Conservation (phyloP, 2,329 filamentous ascomycete species). For the Aspergillus felis region DNA sequence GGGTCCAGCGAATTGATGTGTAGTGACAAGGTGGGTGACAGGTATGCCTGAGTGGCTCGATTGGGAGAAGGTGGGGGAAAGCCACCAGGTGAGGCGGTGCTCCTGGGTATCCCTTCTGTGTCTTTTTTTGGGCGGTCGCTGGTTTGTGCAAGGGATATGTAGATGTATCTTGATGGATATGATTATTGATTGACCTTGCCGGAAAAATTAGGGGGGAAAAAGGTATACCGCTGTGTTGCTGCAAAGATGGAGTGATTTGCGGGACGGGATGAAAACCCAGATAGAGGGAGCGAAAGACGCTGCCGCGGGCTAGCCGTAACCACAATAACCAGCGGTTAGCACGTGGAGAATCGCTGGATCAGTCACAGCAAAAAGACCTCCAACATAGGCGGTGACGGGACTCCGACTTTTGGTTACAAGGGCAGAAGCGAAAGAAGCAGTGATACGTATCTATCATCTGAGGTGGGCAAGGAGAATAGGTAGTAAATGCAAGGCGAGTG, state of each 20-base stretch:
- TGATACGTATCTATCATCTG: background rate
- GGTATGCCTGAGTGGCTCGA: constrained; percentile 11
- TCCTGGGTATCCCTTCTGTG: constrained; percentile 15
- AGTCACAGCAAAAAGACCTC: constrained; percentile 5
- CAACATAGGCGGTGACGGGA: constrained; percentile 8
- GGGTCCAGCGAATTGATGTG: background rate
- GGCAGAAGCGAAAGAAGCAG: background rate
- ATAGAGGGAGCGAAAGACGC: constrained; percentile 17
- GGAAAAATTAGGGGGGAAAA: constrained; percentile 7
- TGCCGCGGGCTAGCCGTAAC: constrained; percentile 16
- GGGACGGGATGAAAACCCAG: constrained; percentile 19
- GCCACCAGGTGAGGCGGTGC: constrained; percentile 25
- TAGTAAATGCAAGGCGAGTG: constrained; percentile 1
- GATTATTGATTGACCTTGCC: constrained; percentile 10
- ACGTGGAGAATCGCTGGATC: constrained; percentile 21
- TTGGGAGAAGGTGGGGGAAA: constrained; percentile 15
- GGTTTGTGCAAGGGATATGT: constrained; percentile 8
- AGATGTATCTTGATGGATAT: background rate
- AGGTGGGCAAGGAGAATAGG: background rate
- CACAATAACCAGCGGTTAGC: constrained; percentile 15
- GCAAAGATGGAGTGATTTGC: constrained; percentile 10
- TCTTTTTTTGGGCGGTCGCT: constrained; percentile 1
- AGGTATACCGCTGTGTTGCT: background rate
- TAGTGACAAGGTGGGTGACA: background rate
- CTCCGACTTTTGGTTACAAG: background rate